Base-by-base conservation (phyloP, 2,329 filamentous ascomycete genomes). In the Colletotrichum eremochloae region DNA sequence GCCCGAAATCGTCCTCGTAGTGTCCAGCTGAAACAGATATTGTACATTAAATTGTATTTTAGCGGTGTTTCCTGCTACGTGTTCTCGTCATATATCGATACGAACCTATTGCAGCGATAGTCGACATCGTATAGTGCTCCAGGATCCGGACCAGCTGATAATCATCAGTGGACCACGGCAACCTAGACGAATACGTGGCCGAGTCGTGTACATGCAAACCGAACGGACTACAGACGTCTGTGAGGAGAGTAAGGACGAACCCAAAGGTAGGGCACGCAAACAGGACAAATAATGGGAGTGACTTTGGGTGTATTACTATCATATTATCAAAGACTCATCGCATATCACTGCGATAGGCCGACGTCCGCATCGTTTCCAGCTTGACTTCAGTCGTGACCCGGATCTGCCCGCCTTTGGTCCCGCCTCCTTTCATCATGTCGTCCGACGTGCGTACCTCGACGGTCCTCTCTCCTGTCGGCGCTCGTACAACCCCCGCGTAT, bases 381-480 rank as follows among this genome's bases (percentile, higher is more conserved):
- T 65, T 72, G 20, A 72, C 66, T 18, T 70, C 70, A 1, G 70
- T 70, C n/a, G 70, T 72, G 0, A 72, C 70, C 20, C 61, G 60
- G 14, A 72, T 72, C 24, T 65, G 60, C 5, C 70, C 70, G 7
- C 70, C 53, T 5, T 15, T 11, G 1, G 61, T 48, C 61, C 67
- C 65, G 20, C 61, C 61, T n/a, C 67, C 61, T 6, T 48, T 31
- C 6, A 62, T 11, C 48, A 65, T 14, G 8, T 70, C 70, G 24
- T 72, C 60, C 61, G 66, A 65, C 60, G 56, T 72, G 55, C 66
- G 70, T 14, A 70, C 61, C 33, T 70, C 67, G 55, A 61, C 33
- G 29, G 67, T 61, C 56, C n/a, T 70, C n/a, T 58, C 65, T 3
- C 66, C 46, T 14, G 42, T 3, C 44, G 70, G 67, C 33, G 70